Evolutionary conservation across 2,329 filamentous ascomycete genomes (phyloP).

Genomic region (Colletotrichum acutatum): DNA sequence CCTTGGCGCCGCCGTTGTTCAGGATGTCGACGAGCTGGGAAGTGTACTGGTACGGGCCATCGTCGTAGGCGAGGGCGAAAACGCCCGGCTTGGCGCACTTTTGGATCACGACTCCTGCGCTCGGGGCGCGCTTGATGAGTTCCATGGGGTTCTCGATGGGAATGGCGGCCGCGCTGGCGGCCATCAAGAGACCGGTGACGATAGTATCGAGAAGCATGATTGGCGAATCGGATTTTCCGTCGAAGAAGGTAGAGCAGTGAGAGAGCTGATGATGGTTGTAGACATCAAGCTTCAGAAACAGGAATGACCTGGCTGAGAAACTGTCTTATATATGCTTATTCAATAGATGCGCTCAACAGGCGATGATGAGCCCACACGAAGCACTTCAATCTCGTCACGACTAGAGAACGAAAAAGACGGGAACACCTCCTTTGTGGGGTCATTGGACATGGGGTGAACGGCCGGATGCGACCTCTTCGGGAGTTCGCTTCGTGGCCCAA

Average conservation of each 20-base stretch:
- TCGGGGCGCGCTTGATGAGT: constrained; percentile 52
- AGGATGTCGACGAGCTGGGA: constrained; percentile 61
- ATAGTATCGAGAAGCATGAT: constrained; percentile 42
- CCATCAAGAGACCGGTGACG: constrained; percentile 41
- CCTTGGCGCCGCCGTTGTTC: constrained; percentile 58
- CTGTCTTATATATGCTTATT: constrained; percentile 19
- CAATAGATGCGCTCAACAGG: neutral
- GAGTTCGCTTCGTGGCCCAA: constrained; percentile 8
- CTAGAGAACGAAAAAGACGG: neutral
- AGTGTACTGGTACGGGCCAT: constrained; percentile 63
- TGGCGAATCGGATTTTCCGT: neutral
- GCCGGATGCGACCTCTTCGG: neutral
- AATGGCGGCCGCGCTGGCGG: constrained; percentile 42
- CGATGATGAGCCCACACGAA: constrained; percentile 19
- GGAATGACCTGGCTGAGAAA: neutral
- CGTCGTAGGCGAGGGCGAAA: constrained; percentile 64
- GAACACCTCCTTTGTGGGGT: constrained; percentile 18
- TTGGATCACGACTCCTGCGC: constrained; percentile 55
- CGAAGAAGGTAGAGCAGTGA: neutral
- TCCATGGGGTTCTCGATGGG: constrained; percentile 50
- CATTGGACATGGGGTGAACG: neutral
- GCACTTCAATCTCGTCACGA: constrained; percentile 27
- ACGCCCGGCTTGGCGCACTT: constrained; percentile 56
- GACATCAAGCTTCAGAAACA: neutral
- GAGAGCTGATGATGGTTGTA: neutral